Base-by-base conservation (phyloP, 352 stramenopile species). In the Phytophthora pisi region DNA sequence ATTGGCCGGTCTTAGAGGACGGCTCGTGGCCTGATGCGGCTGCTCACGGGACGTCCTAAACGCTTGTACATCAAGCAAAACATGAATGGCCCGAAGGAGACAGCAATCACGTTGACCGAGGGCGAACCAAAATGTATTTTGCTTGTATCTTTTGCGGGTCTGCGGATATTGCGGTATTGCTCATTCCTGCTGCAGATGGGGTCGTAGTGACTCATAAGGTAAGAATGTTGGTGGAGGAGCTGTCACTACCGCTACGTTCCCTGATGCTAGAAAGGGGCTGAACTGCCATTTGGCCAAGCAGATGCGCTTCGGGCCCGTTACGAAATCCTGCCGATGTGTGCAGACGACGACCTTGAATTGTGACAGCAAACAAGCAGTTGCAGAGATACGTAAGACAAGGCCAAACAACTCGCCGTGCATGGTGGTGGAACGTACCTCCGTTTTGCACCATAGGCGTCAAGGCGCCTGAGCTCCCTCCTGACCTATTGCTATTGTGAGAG, bases 1-100 rank as follows among this genome's bases (percentile, higher is more conserved):
- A 95, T 66, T 96, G 88, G 88, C 85, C 84, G 5, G 79, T 91
- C 51, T 75, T 81, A 67, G 40, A 89, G 11, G 83, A 92, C 61
- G 84, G 86, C 23, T 82, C 79, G 51, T 93, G 86, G 84, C 82
- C 82, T 45, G 79, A 90, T 46, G 42, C 64, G 24, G 42, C 74
- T 55, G 72, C 77, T 70, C 68, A 50, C 10, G 71, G 60, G 24
- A 70, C 49, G 49, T 77, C 64, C 52, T 79, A 71, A 79, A 60
- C 36, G 52, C 56, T 67, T 75, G 59, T 62, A 56, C 64, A 61
- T 30, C 38, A 60, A 77, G 63, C 72, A 75, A 77, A 69, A 68
- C 64, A 75, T 64, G 65, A 66, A 70, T 53, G 50, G n/a, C 36
- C 55, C 52, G 18, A 63, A 60, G 57, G 52, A 68, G 31, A 72